Conservation (phyloP, 768 basidiomycete species). For the Termitomyces sp. region DNA sequence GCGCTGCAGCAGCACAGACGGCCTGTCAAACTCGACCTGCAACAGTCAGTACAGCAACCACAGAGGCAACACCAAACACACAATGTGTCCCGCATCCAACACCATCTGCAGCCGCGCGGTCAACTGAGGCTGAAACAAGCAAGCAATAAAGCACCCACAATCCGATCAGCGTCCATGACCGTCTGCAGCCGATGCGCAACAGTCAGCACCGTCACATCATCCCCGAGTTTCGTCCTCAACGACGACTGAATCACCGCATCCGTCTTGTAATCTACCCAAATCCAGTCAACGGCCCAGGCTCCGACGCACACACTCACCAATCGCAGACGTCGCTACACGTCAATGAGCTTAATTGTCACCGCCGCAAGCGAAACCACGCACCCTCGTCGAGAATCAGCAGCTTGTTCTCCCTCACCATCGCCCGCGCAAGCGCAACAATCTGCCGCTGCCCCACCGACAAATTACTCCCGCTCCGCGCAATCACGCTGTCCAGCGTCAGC, state of each 20-base stretch:
- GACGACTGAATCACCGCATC: slow-evolving; percentile 65
- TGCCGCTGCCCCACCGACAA: slow-evolving; percentile 78
- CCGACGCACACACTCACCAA: slow-evolving; percentile 26
- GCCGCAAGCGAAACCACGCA: slow-evolving; percentile 19
- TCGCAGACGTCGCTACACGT: slow-evolving; percentile 36
- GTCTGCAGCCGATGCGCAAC: slow-evolving; percentile 69
- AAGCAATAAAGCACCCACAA: slow-evolving; percentile 27
- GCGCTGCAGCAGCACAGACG: slow-evolving; percentile 41
- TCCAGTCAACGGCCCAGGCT: neutral
- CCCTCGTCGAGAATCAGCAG: slow-evolving; percentile 61
- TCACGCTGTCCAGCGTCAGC: slow-evolving; percentile 37
- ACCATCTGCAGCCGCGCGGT: slow-evolving; percentile 30
- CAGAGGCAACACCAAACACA: slow-evolving; percentile 11
- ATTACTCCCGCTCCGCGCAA: slow-evolving; percentile 55
- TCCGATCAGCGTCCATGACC: slow-evolving; percentile 59
- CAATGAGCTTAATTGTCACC: slow-evolving; percentile 24
- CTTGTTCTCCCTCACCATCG: slow-evolving; percentile 50
- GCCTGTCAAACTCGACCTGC: slow-evolving; percentile 52
- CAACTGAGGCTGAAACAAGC: neutral
- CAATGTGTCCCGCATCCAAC: slow-evolving; percentile 45
- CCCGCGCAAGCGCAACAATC: slow-evolving; percentile 60
- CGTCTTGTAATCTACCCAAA: slow-evolving; percentile 46
- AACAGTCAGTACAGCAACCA: slow-evolving; percentile 9
- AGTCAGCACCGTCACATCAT: slow-evolving; percentile 55
- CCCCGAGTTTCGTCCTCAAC: slow-evolving; percentile 55